These are phyloP conservation scores for Lipomyces sp. DNA, from an alignment of 805 yeast species.

Conservation along the genomic window DNA sequence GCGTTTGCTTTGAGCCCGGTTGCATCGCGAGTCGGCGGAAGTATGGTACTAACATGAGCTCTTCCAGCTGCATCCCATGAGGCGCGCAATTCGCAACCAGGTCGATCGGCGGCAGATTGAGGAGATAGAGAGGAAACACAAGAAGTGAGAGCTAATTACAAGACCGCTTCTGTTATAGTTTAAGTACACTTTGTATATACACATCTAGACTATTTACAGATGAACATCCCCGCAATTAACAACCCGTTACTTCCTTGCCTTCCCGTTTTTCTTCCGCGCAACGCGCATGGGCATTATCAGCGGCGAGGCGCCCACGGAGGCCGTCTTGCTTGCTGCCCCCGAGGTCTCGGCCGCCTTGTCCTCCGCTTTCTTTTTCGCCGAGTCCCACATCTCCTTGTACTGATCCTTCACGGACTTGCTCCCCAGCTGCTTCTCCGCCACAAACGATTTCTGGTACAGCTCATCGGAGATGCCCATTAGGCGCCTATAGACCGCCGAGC, in stretches of 20 bases:
- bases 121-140: slow-evolving; percentile 3
- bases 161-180: no score
- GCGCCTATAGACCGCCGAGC: slow-evolving; percentile 6
- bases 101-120: slow-evolving; percentile 4
- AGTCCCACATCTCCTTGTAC: slow-evolving; percentile 18
- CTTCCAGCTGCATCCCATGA: slow-evolving; percentile 13
- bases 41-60: not conserved
- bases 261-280: no score
- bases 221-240: not conserved
- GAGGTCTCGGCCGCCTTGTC: not conserved
- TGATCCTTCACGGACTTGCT: slow-evolving; percentile 7
- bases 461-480: slow-evolving; percentile 17
- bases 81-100: slow-evolving; percentile 11
- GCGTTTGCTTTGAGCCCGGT: slow-evolving; percentile 23
- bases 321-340: not conserved
- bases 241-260: not conserved
- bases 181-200: not conserved
- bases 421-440: slow-evolving; percentile 1
- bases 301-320: not conserved
- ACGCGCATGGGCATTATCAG: no score
- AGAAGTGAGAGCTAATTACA: not conserved
- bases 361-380: slow-evolving; percentile 16
- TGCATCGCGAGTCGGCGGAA: no score
- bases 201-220: not conserved
- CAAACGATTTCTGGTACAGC: slow-evolving; percentile 1